These are phyloP conservation scores for Xylariaceae sp. DNA, from an alignment of 2,329 filamentous ascomycete genomes.

Conservation along the genomic window DNA sequence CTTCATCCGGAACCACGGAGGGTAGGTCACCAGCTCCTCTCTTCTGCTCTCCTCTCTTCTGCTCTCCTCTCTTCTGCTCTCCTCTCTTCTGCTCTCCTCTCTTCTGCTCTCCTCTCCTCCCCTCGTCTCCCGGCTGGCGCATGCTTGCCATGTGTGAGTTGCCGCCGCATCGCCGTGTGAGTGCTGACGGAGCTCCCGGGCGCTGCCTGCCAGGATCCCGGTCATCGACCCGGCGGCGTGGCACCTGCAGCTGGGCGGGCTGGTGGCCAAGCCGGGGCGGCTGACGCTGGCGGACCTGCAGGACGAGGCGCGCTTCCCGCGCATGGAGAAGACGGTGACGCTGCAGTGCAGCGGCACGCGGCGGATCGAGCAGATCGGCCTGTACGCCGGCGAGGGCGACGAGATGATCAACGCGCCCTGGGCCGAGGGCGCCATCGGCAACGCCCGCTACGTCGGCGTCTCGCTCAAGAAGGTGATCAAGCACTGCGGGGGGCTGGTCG, in stretches of 20 bases:
- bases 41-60: no score
- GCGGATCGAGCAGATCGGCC: conserved; percentile 58
- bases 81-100: no score
- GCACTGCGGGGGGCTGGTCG: conserved; percentile 53
- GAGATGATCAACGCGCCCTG: conserved; percentile 49
- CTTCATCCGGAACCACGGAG: conserved; percentile 66
- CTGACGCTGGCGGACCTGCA: conserved; percentile 54
- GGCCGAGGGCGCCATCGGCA: conserved; percentile 61
- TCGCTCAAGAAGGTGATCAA: conserved; percentile 65
- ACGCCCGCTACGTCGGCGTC: conserved; percentile 55
- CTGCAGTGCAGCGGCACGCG: conserved; percentile 64
- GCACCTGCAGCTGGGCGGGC: conserved; percentile 48
- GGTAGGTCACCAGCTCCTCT: conserved; percentile 28
- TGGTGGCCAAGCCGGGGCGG: conserved; percentile 49
- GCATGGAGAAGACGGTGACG: conserved; percentile 49
- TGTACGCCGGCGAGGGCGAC: conserved; percentile 61
- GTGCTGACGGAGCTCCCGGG: no score
- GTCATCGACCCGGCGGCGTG: conserved; percentile 51
- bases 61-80: no score
- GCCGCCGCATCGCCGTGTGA: no score
- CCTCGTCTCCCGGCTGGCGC: no score
- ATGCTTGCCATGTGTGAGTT: no score
- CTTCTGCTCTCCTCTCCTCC: no score
- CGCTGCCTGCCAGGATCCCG: conserved; percentile 40
- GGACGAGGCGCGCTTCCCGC: conserved; percentile 52